Conservation (phyloP, 2,329 filamentous ascomycete species). For the Neonectria ditissima region DNA sequence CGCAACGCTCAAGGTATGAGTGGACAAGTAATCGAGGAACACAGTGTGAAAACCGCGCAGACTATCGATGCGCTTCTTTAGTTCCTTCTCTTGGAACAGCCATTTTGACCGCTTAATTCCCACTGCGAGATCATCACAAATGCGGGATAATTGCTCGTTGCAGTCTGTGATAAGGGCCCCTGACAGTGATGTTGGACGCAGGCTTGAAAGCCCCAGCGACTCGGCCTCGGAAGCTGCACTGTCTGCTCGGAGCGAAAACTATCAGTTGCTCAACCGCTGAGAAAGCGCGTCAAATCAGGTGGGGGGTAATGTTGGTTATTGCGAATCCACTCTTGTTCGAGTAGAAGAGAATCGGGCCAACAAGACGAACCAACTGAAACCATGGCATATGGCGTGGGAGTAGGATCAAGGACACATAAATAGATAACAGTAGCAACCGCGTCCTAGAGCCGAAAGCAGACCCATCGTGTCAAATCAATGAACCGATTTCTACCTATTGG, state of each 20-base stretch:
- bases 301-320: too few relatives aligned
- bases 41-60: constrained; percentile 3
- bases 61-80: constrained; percentile 8
- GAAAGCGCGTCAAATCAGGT: too few relatives aligned
- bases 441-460: too few relatives aligned
- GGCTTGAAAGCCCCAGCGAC: constrained; percentile 1
- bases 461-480: too few relatives aligned
- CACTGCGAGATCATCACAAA: constrained; percentile 10
- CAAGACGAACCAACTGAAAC: too few relatives aligned
- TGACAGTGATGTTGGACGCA: constrained; percentile 10
- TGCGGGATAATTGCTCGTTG: constrained; percentile 9
- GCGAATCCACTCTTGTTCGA: too few relatives aligned
- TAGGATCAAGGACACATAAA: too few relatives aligned
- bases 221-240: constrained; percentile 1
- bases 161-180: constrained; percentile 2
- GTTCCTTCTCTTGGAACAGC: constrained; percentile 12
- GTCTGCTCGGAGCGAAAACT: constrained; percentile 8
- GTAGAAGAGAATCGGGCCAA: too few relatives aligned
- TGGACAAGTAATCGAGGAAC: constrained; percentile 12
- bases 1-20: constrained; percentile 1
- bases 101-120: constrained; percentile 13
- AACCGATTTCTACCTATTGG: too few relatives aligned
- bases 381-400: too few relatives aligned
- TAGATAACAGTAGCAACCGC: too few relatives aligned
- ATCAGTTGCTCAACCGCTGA: too few relatives aligned